phyloP scores from a whole-genome alignment of 495 filamentous ascomycete genomes.

The Copromyces sp. region DNA sequence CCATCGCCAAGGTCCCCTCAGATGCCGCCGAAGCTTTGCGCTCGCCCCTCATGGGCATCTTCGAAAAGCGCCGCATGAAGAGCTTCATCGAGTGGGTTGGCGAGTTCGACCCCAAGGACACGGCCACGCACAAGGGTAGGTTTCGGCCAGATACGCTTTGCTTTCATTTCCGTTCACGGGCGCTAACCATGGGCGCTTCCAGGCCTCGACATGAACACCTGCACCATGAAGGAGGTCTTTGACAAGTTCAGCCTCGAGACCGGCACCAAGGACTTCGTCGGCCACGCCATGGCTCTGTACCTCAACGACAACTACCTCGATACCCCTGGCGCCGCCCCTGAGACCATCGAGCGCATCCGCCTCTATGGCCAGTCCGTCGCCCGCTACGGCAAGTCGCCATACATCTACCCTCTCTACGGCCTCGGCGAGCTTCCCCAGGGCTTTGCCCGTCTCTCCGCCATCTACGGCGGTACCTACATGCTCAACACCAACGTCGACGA shows the following conservation, averaged over 20 bases:
- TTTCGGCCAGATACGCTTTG: conserved; percentile 3
- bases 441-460: conserved; percentile 92
- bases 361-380: conserved; percentile 98
- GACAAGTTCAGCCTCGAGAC: conserved; percentile 92
- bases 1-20: conserved; percentile 92
- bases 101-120: conserved; percentile 73
- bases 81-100: conserved; percentile 97
- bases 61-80: conserved; percentile 95
- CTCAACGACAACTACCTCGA: conserved; percentile 78
- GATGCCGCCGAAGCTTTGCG: conserved; percentile 84
- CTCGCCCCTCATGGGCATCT: conserved; percentile 91
- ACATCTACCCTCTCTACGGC: conserved; percentile 98
- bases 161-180: not conserved
- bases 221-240: conserved; percentile 94
- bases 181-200: not conserved
- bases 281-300: conserved; percentile 97
- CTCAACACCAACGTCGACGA: conserved; percentile 91
- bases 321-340: conserved; percentile 60
- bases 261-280: conserved; percentile 90
- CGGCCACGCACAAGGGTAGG: conserved; percentile 77
- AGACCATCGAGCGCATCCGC: conserved; percentile 84
- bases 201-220: conserved; percentile 71
- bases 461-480: conserved; percentile 99
- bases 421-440: conserved; percentile 96
- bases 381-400: conserved; percentile 95